Evolutionary conservation across 495 filamentous ascomycete species (phyloP).

Genomic region (Staphylotrichum longicolle): DNA sequence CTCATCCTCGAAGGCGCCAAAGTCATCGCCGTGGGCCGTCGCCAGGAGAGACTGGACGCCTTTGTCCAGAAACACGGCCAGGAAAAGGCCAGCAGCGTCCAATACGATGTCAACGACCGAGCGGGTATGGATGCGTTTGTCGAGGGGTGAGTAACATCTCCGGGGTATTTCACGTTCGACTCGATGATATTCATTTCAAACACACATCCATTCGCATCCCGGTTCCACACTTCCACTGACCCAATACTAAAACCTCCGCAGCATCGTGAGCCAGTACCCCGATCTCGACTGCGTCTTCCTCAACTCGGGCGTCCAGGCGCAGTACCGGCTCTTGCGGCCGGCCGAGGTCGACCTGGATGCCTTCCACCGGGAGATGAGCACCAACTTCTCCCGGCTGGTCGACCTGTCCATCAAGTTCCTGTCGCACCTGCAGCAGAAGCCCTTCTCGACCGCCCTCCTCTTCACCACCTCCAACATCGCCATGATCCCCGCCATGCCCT

Average conservation of each 20-base stretch:
- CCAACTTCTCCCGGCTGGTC: constrained; percentile 4
- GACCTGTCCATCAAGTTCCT: constrained; percentile 13
- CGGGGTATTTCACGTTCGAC: no score
- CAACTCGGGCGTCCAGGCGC: constrained; percentile 50
- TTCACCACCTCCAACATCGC: constrained; percentile 3
- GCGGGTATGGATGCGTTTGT: constrained; percentile 5
- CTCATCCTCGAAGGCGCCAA: constrained; percentile 9
- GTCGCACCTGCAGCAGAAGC: constrained; percentile 1
- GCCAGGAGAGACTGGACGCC: constrained; percentile 12
- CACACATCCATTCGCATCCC: neutral
- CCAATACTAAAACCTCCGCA: constrained; percentile 16
- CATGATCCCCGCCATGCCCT: neutral
- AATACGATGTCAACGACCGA: constrained; percentile 2
- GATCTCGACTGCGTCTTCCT: constrained; percentile 54
- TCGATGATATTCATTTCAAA: no score
- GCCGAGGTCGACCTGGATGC: constrained; percentile 5
- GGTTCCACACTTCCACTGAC: neutral
- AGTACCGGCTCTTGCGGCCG: neutral
- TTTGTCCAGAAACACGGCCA: constrained; percentile 12
- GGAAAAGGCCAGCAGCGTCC: constrained; percentile 9
- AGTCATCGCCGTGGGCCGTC: constrained; percentile 16
- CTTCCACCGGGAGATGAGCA: constrained; percentile 7
- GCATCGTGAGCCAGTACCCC: constrained; percentile 55
- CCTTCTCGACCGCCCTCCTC: constrained; percentile 1
- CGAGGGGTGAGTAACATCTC: neutral